Evolutionary conservation across 2,329 filamentous ascomycete species (phyloP).

Genomic region (Herpomyces periplanetae): DNA sequence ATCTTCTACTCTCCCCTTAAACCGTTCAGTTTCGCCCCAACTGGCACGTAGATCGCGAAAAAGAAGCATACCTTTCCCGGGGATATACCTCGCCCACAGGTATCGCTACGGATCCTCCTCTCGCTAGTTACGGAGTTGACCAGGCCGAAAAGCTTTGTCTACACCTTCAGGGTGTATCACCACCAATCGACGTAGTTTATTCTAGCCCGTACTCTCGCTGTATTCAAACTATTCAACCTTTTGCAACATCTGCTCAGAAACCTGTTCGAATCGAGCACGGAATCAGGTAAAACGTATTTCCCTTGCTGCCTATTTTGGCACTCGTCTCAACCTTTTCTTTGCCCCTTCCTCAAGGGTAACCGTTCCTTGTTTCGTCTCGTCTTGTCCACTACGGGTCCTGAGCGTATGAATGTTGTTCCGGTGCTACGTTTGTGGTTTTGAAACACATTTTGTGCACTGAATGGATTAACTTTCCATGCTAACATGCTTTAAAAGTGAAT

Average conservation of each 20-base stretch:
- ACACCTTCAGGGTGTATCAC: slow-evolving; percentile 19
- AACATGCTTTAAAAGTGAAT: slow-evolving; percentile 29
- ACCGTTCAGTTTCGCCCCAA: slow-evolving; percentile 36
- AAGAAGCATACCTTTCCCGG: slow-evolving; percentile 31
- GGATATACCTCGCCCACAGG: slow-evolving; percentile 52
- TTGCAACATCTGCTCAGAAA: too few species aligned
- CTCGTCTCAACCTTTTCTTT: too few species aligned
- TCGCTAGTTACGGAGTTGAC: slow-evolving; percentile 48
- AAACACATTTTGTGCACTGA: too few species aligned
- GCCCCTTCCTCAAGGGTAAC: too few species aligned
- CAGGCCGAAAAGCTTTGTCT: slow-evolving; percentile 38
- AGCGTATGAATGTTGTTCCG: too few species aligned
- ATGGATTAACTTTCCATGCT: slow-evolving; percentile 13
- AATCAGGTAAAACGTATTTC: too few species aligned
- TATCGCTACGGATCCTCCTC: slow-evolving; percentile 47
- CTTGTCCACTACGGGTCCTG: too few species aligned
- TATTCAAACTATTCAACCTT: slow-evolving; percentile 39
- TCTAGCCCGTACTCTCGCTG: slow-evolving; percentile 58
- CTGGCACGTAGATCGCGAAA: slow-evolving; percentile 46
- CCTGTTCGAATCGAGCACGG: too few species aligned
- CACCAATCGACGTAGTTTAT: slow-evolving; percentile 36
- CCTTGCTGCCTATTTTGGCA: too few species aligned
- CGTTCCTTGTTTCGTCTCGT: too few species aligned
- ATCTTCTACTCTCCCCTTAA: slow-evolving; percentile 4
- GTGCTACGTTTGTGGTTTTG: too few species aligned